Conservation (phyloP, 805 yeast species). For the Dipodascopsis tothii region DNA sequence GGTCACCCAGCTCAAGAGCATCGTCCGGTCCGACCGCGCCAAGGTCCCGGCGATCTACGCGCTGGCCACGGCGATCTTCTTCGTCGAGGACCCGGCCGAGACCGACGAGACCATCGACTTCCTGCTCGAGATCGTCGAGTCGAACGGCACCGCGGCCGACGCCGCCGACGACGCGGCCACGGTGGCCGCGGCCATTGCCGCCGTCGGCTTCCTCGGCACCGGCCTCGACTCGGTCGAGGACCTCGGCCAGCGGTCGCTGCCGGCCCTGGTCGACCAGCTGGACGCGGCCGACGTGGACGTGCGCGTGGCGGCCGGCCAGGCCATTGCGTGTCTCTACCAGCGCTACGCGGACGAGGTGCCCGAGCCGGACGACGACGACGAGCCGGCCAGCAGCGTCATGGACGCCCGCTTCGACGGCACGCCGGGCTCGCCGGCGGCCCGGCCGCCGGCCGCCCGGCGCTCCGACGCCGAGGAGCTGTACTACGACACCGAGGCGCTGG, state of each 20-base stretch:
- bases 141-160: slow-evolving; percentile 22
- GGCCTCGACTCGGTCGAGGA: slow-evolving; percentile 11
- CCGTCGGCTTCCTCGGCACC: slow-evolving; percentile 19
- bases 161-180: slow-evolving; percentile 21
- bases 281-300: slow-evolving; percentile 19
- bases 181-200: slow-evolving; percentile 19
- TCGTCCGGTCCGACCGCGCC: background rate
- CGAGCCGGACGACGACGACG: slow-evolving; percentile 9
- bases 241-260: slow-evolving; percentile 12
- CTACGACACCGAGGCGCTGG: slow-evolving; percentile 17
- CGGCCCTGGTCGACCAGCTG: slow-evolving; percentile 22
- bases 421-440: slow-evolving; percentile 2
- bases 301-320: slow-evolving; percentile 24
- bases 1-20: background rate
- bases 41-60: slow-evolving; percentile 15
- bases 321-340: slow-evolving; percentile 23
- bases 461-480: slow-evolving; percentile 9
- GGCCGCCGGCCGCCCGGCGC: slow-evolving; percentile 1
- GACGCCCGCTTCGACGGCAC: background rate
- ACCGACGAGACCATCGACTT: slow-evolving; percentile 7
- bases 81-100: slow-evolving; percentile 8
- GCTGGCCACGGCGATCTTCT: slow-evolving; percentile 12
- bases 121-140: slow-evolving; percentile 15
- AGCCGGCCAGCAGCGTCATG: background rate
- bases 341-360: slow-evolving; percentile 10